Evolutionary conservation across 345 rosid species (phyloP).

Genomic region (Salix koriyanagi): DNA sequence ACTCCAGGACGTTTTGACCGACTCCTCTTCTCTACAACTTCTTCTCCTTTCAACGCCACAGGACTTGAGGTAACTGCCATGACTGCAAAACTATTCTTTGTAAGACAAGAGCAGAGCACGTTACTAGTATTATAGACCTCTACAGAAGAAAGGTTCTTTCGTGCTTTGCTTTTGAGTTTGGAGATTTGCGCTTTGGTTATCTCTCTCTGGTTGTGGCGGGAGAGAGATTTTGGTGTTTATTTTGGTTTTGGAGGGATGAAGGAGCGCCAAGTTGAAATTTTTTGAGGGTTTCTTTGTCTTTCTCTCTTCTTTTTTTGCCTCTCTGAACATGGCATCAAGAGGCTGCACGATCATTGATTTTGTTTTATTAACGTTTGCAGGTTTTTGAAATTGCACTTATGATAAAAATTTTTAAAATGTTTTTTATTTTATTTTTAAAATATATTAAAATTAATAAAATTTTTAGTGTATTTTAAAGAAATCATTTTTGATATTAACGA

Average conservation of each 20-base stretch:
- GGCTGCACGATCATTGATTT: too few species aligned
- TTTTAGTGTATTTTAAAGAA: too few species aligned
- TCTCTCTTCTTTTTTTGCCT: background rate
- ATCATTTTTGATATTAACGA: too few species aligned
- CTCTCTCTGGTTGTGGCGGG: conserved; percentile 11
- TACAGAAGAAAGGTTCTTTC: background rate
- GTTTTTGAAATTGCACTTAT: too few species aligned
- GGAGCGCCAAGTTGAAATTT: background rate
- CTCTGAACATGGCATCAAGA: background rate
- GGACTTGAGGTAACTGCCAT: conserved; percentile 30
- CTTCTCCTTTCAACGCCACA: background rate
- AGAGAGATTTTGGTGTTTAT: background rate
- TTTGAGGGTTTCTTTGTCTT: conserved; percentile 6
- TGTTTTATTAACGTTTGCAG: too few species aligned
- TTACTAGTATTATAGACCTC: background rate
- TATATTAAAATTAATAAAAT: too few species aligned
- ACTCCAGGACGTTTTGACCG: conserved; percentile 42
- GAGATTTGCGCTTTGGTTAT: background rate
- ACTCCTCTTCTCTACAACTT: conserved; percentile 16
- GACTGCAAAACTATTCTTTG: background rate
- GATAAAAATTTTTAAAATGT: too few species aligned
- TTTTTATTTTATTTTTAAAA: too few species aligned
- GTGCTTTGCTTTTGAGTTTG: background rate
- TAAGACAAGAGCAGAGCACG: background rate
- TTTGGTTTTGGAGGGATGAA: conserved; percentile 13